phyloP scores from a whole-genome alignment of 768 basidiomycete species.

The Psilocybe subaeruginosa region DNA sequence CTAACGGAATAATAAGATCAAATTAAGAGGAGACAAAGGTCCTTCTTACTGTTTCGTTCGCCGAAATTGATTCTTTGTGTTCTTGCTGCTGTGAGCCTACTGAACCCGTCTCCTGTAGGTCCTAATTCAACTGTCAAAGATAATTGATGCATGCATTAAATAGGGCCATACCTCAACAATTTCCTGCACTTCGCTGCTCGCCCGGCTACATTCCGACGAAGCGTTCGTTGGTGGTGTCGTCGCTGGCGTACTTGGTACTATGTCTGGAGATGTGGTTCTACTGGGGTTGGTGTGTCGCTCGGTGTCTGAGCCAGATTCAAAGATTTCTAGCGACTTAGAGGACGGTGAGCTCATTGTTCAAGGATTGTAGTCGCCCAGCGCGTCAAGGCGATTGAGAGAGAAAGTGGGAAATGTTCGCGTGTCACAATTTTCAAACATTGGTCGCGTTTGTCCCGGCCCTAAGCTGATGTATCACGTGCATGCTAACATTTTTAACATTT shows the following conservation, averaged over 20 bases:
- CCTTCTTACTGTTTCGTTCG: slow-evolving; percentile 10
- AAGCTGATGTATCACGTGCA: not conserved
- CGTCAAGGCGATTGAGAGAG: not conserved
- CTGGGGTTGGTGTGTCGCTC: not conserved
- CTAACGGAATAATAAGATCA: slow-evolving; percentile 26
- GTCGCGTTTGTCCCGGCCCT: slow-evolving; percentile 24
- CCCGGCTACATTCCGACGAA: slow-evolving; percentile 27
- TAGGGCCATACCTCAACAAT: slow-evolving; percentile 4
- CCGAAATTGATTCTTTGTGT: not conserved
- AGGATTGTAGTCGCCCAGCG: too few species aligned
- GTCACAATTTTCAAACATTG: not conserved
- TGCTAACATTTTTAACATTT: too few species aligned
- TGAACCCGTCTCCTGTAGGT: slow-evolving; percentile 8
- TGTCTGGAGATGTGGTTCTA: slow-evolving; percentile 13
- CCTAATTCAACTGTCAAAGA: not conserved
- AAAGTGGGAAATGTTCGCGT: not conserved
- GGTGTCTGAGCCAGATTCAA: slow-evolving; percentile 10
- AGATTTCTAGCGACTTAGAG: slow-evolving; percentile 20
- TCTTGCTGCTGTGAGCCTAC: slow-evolving; percentile 9
- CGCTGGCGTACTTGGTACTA: slow-evolving; percentile 24
- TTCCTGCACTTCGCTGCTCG: slow-evolving; percentile 21
- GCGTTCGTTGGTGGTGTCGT: slow-evolving; percentile 27
- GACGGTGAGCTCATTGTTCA: slow-evolving; percentile 26
- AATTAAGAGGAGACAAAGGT: not conserved
- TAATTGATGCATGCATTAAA: not conserved